phyloP scores from a whole-genome alignment of 73 alveolate species.

The Tetrahymena thermophila region DNA sequence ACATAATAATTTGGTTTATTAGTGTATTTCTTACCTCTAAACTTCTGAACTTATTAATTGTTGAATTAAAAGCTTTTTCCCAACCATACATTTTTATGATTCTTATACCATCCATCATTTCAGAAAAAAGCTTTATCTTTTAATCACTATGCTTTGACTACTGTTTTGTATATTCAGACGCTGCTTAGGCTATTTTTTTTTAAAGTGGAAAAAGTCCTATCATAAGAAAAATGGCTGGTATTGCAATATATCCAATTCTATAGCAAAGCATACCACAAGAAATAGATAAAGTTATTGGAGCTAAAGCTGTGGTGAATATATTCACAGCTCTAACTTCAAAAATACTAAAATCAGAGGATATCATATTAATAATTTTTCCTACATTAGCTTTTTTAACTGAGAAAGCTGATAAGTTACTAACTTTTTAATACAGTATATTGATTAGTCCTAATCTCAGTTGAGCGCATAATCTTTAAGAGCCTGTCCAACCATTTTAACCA shows the following conservation, averaged over 20 bases:
- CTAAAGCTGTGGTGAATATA: background rate
- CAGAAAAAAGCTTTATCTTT: slow-evolving; percentile 72
- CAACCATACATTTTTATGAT: slow-evolving; percentile 79
- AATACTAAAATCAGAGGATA: slow-evolving; percentile 14
- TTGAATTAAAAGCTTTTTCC: slow-evolving; percentile 56
- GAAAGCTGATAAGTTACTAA: slow-evolving; percentile 1
- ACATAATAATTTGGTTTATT: slow-evolving; percentile 36
- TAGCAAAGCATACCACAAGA: slow-evolving; percentile 13
- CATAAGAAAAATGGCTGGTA: slow-evolving; percentile 8
- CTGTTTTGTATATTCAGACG: slow-evolving; percentile 44
- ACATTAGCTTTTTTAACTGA: slow-evolving; percentile 34
- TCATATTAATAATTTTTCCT: slow-evolving; percentile 19
- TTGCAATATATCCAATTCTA: slow-evolving; percentile 25
- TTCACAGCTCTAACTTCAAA: background rate
- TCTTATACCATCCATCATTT: slow-evolving; percentile 73
- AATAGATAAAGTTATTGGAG: slow-evolving; percentile 11
- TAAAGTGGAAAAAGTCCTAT: slow-evolving; percentile 14
- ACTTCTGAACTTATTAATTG: slow-evolving; percentile 53
- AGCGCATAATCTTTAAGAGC: background rate
- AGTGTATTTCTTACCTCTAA: slow-evolving; percentile 40
- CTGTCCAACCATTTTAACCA: background rate
- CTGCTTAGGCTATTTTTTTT: slow-evolving; percentile 7
- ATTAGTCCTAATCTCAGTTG: slow-evolving; percentile 17
- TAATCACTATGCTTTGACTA: slow-evolving; percentile 67
- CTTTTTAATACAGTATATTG: slow-evolving; percentile 10